These are phyloP conservation scores for Aspergillus sp. DNA, from an alignment of 2,329 filamentous ascomycete species.

Conservation along the genomic window DNA sequence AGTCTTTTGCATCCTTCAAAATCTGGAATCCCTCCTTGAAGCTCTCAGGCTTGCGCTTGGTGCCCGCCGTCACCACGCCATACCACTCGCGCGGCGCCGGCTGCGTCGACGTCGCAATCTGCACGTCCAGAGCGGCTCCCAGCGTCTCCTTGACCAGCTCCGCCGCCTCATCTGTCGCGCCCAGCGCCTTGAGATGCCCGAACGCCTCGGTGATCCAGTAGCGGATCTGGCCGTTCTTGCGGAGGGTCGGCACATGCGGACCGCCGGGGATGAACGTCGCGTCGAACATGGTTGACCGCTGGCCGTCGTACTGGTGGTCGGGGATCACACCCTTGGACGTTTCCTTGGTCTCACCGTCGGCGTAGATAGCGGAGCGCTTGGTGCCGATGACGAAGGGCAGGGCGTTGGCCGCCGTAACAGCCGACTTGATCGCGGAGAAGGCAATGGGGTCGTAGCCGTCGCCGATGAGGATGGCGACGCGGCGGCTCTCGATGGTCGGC, in stretches of 20 bases:
- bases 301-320: constrained; percentile 76
- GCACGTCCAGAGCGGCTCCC: constrained; percentile 1
- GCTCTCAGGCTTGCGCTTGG: constrained; percentile 18
- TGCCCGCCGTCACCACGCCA: constrained; percentile 35
- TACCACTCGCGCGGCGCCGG: constrained; percentile 28
- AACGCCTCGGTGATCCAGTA: constrained; percentile 80
- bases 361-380: constrained; percentile 46
- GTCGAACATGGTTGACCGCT: constrained; percentile 76
- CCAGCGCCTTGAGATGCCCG: constrained; percentile 76
- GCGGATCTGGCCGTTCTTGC: constrained; percentile 68
- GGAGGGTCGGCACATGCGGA: constrained; percentile 57
- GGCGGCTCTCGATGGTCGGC: constrained; percentile 67
- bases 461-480: constrained; percentile 71
- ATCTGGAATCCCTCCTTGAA: constrained; percentile 51
- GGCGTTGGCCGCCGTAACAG: constrained; percentile 60
- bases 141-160: constrained; percentile 22
- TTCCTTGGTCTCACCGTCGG: constrained; percentile 58
- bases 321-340: constrained; percentile 61
- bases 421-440: constrained; percentile 64
- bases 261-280: constrained; percentile 75
- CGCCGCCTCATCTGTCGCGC: constrained; percentile 57
- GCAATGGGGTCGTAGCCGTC: constrained; percentile 70
- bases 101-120: constrained; percentile 23
- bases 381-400: constrained; percentile 71
- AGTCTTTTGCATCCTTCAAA: constrained; percentile 62